Evolutionary conservation across 176 grass and related monocot genomes (phyloP), one percentile per base, ranked within the genome.

Genomic region (Coix lacrymajobi): DNA sequence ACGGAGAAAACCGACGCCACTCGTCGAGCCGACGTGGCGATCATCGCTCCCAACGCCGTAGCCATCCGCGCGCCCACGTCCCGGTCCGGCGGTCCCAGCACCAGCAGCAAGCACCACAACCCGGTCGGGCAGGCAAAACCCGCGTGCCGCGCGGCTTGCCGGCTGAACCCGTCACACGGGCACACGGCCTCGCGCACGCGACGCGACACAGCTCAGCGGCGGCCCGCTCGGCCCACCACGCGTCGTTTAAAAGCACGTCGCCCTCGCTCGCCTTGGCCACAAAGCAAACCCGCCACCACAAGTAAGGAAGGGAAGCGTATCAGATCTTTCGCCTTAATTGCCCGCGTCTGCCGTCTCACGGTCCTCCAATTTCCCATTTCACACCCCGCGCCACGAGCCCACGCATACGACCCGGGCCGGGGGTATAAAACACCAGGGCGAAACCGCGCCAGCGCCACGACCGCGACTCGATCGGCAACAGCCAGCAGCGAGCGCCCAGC

Each of bases 181-280:
- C 56, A 1, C 19, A 44, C 48, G 19, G 6, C 17, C 54, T 57
- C 19, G 1, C 46, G 20, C 20, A 17, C 12, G 7, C 4, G 64
- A 64, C n/a, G n/a, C n/a, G n/a, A n/a, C n/a, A n/a, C 81, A 83
- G 71, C 15, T 66, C 30, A 9, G 28, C 37, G 20, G 37, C 51
- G 12, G 20, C 40, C 14, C 30, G n/a, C 40, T 20, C 30, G n/a
- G 83, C 32, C 49, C 69, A 41, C 76, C 37, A 48, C 76, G 81
- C 87, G 82, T 85, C 38, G 76, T 62, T 63, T 71, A 76, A 62
- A 81, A 76, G 6, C 43, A 77, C 62, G 52, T 81, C 87, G 64
- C 63, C 13, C 52, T 81, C 85, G 37, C 12, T 8, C 69, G 62
- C 87, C 70, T 85, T 85, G 40, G 82, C 85, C 82, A 76, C 87